Conservation (phyloP, 495 filamentous ascomycete genomes). For the Annulohypoxylon moriforme region DNA sequence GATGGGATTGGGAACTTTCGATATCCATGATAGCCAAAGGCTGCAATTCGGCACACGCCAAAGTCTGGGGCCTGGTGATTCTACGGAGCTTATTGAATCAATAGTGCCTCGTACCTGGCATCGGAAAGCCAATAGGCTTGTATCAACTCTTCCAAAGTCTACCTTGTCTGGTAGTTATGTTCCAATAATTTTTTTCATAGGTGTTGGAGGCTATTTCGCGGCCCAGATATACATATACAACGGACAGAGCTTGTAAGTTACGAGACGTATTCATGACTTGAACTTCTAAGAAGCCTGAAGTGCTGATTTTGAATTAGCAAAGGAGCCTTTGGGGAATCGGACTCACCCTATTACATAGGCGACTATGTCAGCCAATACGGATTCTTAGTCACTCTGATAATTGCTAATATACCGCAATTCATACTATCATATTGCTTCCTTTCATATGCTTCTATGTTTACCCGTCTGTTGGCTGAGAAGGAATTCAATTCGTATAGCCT, state of each 20-base stretch:
- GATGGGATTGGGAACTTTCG: constrained; percentile 22
- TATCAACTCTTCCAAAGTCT: constrained; percentile 5
- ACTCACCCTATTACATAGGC: not conserved
- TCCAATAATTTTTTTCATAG: not conserved
- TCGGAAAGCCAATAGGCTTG: not conserved
- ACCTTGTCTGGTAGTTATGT: not conserved
- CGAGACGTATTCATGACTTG: not conserved
- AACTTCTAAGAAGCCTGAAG: no score
- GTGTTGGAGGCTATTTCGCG: not conserved
- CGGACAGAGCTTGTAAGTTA: not conserved
- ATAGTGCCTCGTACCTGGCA: not conserved
- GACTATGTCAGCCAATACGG: not conserved
- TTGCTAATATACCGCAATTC: constrained; percentile 33
- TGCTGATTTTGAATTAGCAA: not conserved
- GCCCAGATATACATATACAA: not conserved
- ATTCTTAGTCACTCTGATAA: constrained; percentile 4
- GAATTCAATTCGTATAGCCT: constrained; percentile 33
- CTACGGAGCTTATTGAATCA: not conserved
- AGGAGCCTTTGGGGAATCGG: not conserved
- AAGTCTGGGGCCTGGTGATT: not conserved
- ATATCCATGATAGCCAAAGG: constrained; percentile 10
- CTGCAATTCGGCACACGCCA: constrained; percentile 9
- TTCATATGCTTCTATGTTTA: constrained; percentile 25
- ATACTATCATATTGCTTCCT: constrained; percentile 33
- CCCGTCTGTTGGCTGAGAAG: constrained; percentile 25